Evolutionary conservation across 2,329 filamentous ascomycete genomes (phyloP), one percentile per base, ranked within the genome.

Genomic region (Orbilia oligospora): DNA sequence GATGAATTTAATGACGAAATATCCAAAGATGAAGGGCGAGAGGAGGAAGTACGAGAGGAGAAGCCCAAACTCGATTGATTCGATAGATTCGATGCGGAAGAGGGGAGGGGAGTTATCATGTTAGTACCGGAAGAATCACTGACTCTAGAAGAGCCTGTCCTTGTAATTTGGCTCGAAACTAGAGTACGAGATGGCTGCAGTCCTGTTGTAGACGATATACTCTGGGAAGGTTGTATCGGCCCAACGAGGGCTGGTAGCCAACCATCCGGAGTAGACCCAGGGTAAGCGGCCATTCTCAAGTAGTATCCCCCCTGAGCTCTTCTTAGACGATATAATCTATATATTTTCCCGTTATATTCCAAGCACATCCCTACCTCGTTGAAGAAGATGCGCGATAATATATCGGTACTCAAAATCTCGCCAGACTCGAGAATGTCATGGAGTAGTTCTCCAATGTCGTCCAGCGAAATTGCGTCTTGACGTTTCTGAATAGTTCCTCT

Each of bases 331-430:
- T 58, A 58, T 22, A 58, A 18, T n/a, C 53, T 10, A n/a, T 58
- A 58, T 2, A 14, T 38, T 10, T 38, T 58, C 18, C 53, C 53
- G 3, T 38, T 18, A n/a, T 38, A 58, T 14, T 58, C 53, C 33
- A 58, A 38, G 53, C 53, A 58, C 30, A 58, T 20, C 30, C 53
- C 53, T n/a, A 38, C 53, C n/a, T 36, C 30, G 12, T 20, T 38
- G n/a, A 58, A 58, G 22, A 58, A 38, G 2, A 58, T 14, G 9
- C 53, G 53, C 6, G 30, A 36, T 6, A 58, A 22, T 20, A 58
- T 27, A 41, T 58, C 53, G 3, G 30, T 38, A 14, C 6, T 1
- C 18, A 14, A 14, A 6, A 58, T 58, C 2, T 38, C 30, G 1
- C 18, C 22, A 22, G 53, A 58, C 3, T 14, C 33, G 10, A 58